Evolutionary conservation across 106 monocot species (phyloP), one percentile per base, ranked within the genome.

Genomic region (Platanthera zijinensis): DNA sequence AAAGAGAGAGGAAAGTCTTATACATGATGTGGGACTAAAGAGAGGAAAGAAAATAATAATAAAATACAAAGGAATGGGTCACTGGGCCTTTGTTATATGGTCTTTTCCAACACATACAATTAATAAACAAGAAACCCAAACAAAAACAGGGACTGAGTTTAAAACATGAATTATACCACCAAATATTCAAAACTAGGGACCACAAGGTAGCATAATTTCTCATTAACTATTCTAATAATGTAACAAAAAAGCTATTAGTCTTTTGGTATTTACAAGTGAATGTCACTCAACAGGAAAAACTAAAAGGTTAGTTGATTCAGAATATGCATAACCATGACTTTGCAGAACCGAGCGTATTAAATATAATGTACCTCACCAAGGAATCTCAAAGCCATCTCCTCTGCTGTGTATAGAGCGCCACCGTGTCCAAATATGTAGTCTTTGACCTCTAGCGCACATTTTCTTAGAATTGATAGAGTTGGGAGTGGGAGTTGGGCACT

Each of bases 351-450:
- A 25, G 3, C 10, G 64, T 30, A 25, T 7, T 25, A 28, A 68
- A 46, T 46, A 17, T 12, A 18, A 57, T n/a, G 54, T 74, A 96
- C 95, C 92, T 92, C 88, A 48, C 95, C 95, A 69, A 96, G 85
- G 53, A 92, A 96, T 75, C 90, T 82, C 87, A 96, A 80, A 50
- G 81, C 76, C 96, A 96, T 87, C 50, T 96, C 90, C 59, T 84
- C 71, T 50, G 92, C 88, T 25, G 90, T 90, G 21, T 71, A 57
- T 46, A 54, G 82, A 14, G 85, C 92, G 69, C 96, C 96, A 77
- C 92, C 96, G 74, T 87, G 78, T 53, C 96, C 96, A 86, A 96
- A 96, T 52, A 96, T 90, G 78, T 96, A 84, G 32, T 32, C 32
- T 32, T 32, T 32, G 32, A 32, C 32, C 32, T 32, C 32, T 32